Evolutionary conservation across 805 yeast genomes (phyloP), one percentile per base, ranked within the genome.

Genomic region (Candida parachauliodes): DNA sequence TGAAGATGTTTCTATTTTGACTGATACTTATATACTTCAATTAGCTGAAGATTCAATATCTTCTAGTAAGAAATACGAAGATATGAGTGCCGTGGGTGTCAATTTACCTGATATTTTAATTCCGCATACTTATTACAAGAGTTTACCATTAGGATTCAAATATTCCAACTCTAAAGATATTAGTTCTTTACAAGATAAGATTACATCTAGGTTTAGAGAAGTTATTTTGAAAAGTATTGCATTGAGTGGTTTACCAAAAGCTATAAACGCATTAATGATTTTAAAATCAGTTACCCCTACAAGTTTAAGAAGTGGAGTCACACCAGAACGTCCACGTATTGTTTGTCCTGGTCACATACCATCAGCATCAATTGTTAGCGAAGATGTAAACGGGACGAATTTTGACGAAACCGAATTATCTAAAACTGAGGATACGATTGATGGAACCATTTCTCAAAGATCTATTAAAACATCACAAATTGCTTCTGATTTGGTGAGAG

Each of bases 221-320:
- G 80, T 88, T 7, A 62, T 89, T 2, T 62, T 89, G 51, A 89
- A 88, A 52, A 70, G 87, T 3, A 73, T 83, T 0, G 95, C 95
- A 0, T 62, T 89, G 32, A 77, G 80, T 11, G 97, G 97, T 0
- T 67, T 88, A 10, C 97, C 97, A 1, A 81, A 81, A 48, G 76
- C 88, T 1, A 89, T 89, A 56, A 89, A 88, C 56, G 74, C 94
- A 1, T 60, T 89, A 50, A 81, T 76, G 49, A 67, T 70, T 12
- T 64, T 88, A 40, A 77, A 76, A 42, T 72, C 72, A 19, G 78
- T 69, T 1, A 85, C 95, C 0, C 95, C 96, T 5, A 51, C 60
- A 2, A 49, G 48, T 34, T 48, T 62, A 34, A 50, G 49, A 25
- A 58, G 62, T 4, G 39, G 37, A 4, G 15, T 28, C 10, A 44